phyloP scores from a whole-genome alignment of 2,329 filamentous ascomycete genomes.

The Pseudocercospora musae region DNA sequence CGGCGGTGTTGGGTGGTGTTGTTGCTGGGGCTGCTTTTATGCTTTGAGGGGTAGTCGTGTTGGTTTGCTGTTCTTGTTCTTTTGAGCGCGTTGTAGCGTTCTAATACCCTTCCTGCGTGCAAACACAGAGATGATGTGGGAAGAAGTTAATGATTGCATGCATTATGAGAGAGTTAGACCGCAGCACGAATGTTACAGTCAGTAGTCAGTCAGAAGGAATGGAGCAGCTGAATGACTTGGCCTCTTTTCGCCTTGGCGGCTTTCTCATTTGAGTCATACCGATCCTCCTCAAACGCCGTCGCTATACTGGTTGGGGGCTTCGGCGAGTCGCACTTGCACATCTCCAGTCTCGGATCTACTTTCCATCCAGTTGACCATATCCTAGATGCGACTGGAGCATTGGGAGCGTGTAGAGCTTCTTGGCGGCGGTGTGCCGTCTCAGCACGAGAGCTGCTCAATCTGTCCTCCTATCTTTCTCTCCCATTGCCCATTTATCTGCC shows the following conservation, averaged over 20 bases:
- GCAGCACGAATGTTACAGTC: not conserved
- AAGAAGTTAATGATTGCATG: conserved; percentile 4
- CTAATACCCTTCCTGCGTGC: conserved; percentile 15
- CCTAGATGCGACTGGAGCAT: not conserved
- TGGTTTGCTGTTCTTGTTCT: not conserved
- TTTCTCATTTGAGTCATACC: conserved; percentile 12
- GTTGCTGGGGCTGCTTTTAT: conserved; percentile 13
- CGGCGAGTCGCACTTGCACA: not conserved
- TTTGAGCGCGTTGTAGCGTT: conserved; percentile 2
- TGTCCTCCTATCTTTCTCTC: not conserved
- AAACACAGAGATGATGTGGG: conserved; percentile 3
- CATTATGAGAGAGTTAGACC: not conserved
- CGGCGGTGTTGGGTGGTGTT: conserved; percentile 14
- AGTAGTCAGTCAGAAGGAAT: not conserved
- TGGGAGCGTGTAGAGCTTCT: not conserved
- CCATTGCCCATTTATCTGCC: conserved; percentile 24
- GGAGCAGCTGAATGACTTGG: not conserved
- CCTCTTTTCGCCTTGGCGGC: not conserved
- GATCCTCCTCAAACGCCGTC: conserved; percentile 15
- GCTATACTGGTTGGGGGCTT: conserved; percentile 8
- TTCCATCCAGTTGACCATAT: not conserved
- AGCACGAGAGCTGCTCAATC: not conserved
- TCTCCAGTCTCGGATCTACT: not conserved
- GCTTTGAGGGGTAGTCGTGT: conserved; percentile 12
- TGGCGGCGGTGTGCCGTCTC: not conserved